A percentile compares a stretch with the other conserved stretches of the same genome.
phyloP scores from a whole-genome alignment of 2,329 filamentous ascomycete species.

The Ophiognomonia clavigignenti-juglandacearum region DNA sequence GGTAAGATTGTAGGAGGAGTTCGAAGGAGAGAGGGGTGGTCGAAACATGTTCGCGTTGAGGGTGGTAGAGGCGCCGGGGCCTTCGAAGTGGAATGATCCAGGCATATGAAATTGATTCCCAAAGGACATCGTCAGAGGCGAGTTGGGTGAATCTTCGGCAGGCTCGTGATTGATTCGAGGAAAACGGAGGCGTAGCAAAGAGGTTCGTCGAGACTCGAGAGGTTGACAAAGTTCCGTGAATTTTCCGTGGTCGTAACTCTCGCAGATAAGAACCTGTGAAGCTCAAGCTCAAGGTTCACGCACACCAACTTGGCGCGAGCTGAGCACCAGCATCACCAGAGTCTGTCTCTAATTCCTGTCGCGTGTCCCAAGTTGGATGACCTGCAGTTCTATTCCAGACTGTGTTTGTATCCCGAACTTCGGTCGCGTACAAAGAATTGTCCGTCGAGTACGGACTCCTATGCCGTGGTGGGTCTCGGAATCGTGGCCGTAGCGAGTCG shows the following conservation, averaged over 20 bases:
- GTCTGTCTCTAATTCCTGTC: background rate
- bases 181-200: background rate
- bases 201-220: too few relatives aligned
- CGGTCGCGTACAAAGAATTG: background rate
- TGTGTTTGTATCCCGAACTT: background rate
- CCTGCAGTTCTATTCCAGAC: background rate
- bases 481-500: background rate
- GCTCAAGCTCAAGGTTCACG: slow-evolving; percentile 22
- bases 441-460: background rate
- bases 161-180: background rate
- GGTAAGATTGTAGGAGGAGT: slow-evolving; percentile 23
- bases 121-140: slow-evolving; percentile 22
- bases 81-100: slow-evolving; percentile 25
- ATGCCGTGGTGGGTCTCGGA: background rate
- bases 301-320: slow-evolving; percentile 11
- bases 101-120: slow-evolving; percentile 26
- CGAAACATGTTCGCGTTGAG: slow-evolving; percentile 29
- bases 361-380: slow-evolving; percentile 14
- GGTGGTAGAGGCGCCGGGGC: slow-evolving; percentile 18
- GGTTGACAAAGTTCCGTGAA: too few relatives aligned
- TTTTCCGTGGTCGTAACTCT: too few relatives aligned
- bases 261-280: too few relatives aligned
- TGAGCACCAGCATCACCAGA: slow-evolving; percentile 12
- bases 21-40: slow-evolving; percentile 25
- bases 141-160: background rate